These are phyloP conservation scores for Blumeria hordei DNA, from an alignment of 2,329 filamentous ascomycete species.

Conservation along the genomic window DNA sequence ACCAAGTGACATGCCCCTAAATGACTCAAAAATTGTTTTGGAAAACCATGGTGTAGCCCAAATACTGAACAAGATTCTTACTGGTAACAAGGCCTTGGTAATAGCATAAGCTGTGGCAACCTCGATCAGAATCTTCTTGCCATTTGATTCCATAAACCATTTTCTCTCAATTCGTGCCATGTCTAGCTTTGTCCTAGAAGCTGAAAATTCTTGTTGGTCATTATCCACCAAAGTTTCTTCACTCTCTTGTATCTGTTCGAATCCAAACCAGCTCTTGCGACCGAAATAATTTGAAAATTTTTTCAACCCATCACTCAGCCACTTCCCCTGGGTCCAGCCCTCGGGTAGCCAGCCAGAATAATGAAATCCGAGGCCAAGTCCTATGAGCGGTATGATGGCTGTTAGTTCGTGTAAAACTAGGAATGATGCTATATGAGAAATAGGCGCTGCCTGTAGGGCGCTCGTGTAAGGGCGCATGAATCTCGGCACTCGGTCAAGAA, in stretches of 20 bases:
- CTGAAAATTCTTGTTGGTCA: neutral
- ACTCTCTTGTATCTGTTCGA: slow-evolving; percentile 15
- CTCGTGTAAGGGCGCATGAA: slow-evolving; percentile 45
- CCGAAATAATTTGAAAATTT: slow-evolving; percentile 57
- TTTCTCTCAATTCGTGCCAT: slow-evolving; percentile 14
- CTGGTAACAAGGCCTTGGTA: slow-evolving; percentile 62
- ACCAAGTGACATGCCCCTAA: neutral
- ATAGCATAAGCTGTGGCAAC: slow-evolving; percentile 79
- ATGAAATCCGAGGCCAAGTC: slow-evolving; percentile 55
- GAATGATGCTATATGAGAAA: slow-evolving; percentile 68
- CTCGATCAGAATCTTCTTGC: slow-evolving; percentile 25
- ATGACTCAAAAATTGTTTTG: slow-evolving; percentile 23
- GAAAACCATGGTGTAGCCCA: slow-evolving; percentile 92
- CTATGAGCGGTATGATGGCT: slow-evolving; percentile 56
- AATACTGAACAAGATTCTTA: slow-evolving; percentile 53
- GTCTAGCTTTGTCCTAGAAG: slow-evolving; percentile 1
- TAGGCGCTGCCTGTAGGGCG: slow-evolving; percentile 48
- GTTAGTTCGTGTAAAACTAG: slow-evolving; percentile 81
- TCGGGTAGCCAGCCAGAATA: slow-evolving; percentile 49
- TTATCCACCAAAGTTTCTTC: slow-evolving; percentile 2
- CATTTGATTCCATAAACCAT: slow-evolving; percentile 12
- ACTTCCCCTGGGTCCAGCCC: slow-evolving; percentile 3
- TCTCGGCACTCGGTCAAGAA: slow-evolving; percentile 21
- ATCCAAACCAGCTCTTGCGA: slow-evolving; percentile 60
- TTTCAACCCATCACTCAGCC: slow-evolving; percentile 23